These are phyloP conservation scores for Aspergillus vadensis DNA, from an alignment of 2,329 filamentous ascomycete genomes.

Conservation along the genomic window DNA sequence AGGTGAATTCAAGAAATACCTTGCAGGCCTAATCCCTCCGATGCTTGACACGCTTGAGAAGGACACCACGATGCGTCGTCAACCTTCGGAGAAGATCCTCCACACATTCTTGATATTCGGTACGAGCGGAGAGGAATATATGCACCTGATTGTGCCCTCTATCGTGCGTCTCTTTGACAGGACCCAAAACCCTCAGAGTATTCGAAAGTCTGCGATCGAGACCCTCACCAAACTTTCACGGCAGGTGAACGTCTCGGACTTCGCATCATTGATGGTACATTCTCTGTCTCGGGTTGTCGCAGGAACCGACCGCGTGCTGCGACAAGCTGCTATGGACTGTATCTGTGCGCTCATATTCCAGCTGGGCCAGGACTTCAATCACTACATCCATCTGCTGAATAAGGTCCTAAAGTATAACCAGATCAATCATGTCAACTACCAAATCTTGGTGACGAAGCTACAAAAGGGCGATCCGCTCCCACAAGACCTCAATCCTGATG, in stretches of 20 bases:
- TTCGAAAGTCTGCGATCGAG: constrained; percentile 88
- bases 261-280: constrained; percentile 93
- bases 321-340: constrained; percentile 85
- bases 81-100: constrained; percentile 83
- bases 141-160: constrained; percentile 96
- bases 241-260: constrained; percentile 96
- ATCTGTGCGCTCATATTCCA: constrained; percentile 95
- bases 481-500: constrained; percentile 86
- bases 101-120: constrained; percentile 97
- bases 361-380: constrained; percentile 89
- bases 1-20: constrained; percentile 95
- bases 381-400: constrained; percentile 91
- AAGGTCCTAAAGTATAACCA: constrained; percentile 78
- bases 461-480: constrained; percentile 95
- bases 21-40: constrained; percentile 82
- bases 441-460: constrained; percentile 86
- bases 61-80: constrained; percentile 73
- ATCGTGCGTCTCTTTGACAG: constrained; percentile 95
- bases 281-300: constrained; percentile 81
- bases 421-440: constrained; percentile 87
- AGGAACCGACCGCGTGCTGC: constrained; percentile 70
- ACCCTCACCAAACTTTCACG: constrained; percentile 91
- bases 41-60: constrained; percentile 95
- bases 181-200: constrained; percentile 73
- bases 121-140: constrained; percentile 94